Conservation (phyloP, 768 basidiomycete species). For the Agrocybe pediades region DNA sequence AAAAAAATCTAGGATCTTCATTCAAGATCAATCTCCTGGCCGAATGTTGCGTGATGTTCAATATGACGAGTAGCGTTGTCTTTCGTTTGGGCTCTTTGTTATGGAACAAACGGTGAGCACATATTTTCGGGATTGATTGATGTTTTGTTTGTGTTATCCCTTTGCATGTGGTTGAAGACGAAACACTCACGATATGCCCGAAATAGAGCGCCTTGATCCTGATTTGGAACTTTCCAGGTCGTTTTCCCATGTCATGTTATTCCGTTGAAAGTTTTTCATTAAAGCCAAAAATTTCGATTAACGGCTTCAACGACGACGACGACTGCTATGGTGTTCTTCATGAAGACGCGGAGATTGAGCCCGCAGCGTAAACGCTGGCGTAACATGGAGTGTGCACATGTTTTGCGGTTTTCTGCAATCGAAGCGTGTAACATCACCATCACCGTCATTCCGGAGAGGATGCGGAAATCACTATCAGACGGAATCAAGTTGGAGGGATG, state of each 20-base stretch:
- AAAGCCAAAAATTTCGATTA: no score
- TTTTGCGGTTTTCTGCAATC: constrained; percentile 1
- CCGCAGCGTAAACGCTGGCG: not conserved
- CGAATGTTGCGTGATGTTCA: no score
- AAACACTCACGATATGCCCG: not conserved
- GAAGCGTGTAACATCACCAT: constrained; percentile 5
- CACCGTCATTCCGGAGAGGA: constrained; percentile 12
- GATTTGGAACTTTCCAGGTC: not conserved
- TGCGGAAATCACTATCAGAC: constrained; percentile 16
- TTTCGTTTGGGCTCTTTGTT: not conserved
- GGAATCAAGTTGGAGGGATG: constrained; percentile 10
- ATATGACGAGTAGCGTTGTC: no score
- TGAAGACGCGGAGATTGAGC: not conserved
- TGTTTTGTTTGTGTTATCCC: not conserved
- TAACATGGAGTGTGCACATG: not conserved
- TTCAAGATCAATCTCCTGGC: no score
- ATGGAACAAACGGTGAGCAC: not conserved
- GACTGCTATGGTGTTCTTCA: not conserved
- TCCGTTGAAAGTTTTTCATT: not conserved
- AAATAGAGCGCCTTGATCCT: not conserved
- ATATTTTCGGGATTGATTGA: not conserved
- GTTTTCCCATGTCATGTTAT: not conserved
- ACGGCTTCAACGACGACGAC: not conserved
- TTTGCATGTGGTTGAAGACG: not conserved
- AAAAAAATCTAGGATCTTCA: no score